Evolutionary conservation across 192 early-diverging fungal genomes (phyloP), one percentile per base, ranked within the genome.

Genomic region (Oehlia diaphana): DNA sequence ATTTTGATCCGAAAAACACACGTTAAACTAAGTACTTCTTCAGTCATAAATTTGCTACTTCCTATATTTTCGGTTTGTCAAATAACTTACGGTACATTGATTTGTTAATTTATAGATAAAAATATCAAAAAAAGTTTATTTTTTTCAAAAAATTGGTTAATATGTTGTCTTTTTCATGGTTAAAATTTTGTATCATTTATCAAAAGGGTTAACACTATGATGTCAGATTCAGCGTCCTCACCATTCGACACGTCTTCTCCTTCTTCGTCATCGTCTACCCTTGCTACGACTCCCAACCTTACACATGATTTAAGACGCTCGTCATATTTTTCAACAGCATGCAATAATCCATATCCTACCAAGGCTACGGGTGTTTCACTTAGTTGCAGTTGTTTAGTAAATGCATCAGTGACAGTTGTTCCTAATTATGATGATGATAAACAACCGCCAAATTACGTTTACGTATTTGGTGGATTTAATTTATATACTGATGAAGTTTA

Each of bases 401-500:
- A 83, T 72, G 86, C 86, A 16, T 84, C 84, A 31, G 69, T 84
- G 10, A 87, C 84, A 23, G 81, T 82, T 10, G 82, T 86, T 4
- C 82, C 78, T 16, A 79, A 70, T 39, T 4, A 23, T 21, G 53
- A 79, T 23, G 73, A 84, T 61, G 14, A n/a, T 9, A 28, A 49
- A n/a, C 65, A 75, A 42, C 65, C 50, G 4, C 74, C 74, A 28
- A 28, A 68, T n/a, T 64, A 64, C 50, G 53, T 91, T 21, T 89
- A 88, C 70, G 85, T 88, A 1, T 90, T 92, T 85, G 89, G 87
- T 42, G 90, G 92, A 0, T 92, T 92, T 76, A 80, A 92, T 74
- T 85, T 88, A 58, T 92, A 91, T 73, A 90, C 87, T 13, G 91
- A 91, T 79, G 91, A 90, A 58, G 90, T 93, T 37, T 92, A 88